Evolutionary conservation across 208 protist genomes (phyloP).

Genomic region (Entamoeba moshkovskii): DNA sequence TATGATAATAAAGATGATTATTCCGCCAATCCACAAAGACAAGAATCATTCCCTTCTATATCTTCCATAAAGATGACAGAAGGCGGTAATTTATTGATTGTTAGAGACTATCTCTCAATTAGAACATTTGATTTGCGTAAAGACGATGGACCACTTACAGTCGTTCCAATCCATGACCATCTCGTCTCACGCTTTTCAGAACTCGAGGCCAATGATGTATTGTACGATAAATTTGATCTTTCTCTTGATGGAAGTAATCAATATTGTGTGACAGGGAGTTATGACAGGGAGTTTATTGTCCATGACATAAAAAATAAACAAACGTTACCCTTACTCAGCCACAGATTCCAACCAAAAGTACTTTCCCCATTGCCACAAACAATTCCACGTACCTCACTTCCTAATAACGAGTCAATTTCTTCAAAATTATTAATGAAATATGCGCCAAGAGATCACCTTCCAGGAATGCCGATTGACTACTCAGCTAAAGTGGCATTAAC

Average conservation of each 20-base stretch:
- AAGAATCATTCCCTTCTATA: conserved; percentile 62
- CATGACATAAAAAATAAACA: conserved; percentile 41
- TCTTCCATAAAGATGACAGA: conserved; percentile 57
- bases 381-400: background rate
- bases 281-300: conserved; percentile 62
- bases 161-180: conserved; percentile 59
- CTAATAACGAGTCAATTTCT: too few species aligned
- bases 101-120: conserved; percentile 61
- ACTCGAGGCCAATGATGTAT: conserved; percentile 68
- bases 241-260: conserved; percentile 40
- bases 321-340: background rate
- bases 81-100: conserved; percentile 58
- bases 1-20: background rate
- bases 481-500: background rate
- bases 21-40: background rate
- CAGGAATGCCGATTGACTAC: background rate
- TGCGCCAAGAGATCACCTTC: background rate
- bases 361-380: background rate
- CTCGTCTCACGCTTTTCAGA: conserved; percentile 58
- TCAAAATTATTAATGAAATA: background rate
- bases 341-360: background rate
- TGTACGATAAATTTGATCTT: conserved; percentile 76
- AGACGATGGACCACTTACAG: conserved; percentile 47
- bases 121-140: conserved; percentile 63
- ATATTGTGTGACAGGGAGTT: conserved; percentile 56